phyloP scores from a whole-genome alignment of 148 eudicot species.

The Rhododendron simsii region DNA sequence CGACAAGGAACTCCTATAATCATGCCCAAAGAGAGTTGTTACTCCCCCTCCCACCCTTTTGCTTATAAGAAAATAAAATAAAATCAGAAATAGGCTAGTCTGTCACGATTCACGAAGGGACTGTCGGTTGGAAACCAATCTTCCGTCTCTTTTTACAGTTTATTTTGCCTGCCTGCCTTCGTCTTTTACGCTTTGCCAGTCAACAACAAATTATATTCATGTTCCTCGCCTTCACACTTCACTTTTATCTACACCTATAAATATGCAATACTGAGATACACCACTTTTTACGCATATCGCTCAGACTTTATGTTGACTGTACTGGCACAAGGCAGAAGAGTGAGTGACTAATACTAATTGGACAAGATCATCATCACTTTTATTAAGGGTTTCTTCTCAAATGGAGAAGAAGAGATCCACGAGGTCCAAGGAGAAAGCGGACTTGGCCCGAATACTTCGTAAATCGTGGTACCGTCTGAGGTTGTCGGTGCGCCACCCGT shows the following conservation, averaged over 20 bases:
- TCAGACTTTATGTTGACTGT: background rate
- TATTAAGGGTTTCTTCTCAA: background rate
- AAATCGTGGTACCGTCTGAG: conserved; percentile 82
- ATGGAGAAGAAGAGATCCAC: conserved; percentile 15
- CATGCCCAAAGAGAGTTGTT: no score
- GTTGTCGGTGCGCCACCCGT: conserved; percentile 73
- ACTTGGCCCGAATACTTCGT: conserved; percentile 42
- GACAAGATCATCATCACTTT: no score
- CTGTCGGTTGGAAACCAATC: background rate
- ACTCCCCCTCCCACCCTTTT: no score
- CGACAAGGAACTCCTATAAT: no score
- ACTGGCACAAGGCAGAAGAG: background rate
- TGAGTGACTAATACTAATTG: background rate
- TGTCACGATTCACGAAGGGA: background rate
- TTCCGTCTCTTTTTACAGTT: background rate
- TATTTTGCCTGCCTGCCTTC: no score
- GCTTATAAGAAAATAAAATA: no score
- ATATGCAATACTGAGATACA: background rate
- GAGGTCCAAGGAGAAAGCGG: conserved; percentile 29
- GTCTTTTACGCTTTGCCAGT: no score
- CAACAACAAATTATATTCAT: no score
- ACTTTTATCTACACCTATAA: background rate
- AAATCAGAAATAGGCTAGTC: background rate
- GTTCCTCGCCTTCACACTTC: no score
- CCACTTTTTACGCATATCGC: background rate